These are phyloP conservation scores for Penicillium verrucosum DNA, from an alignment of 2,329 filamentous ascomycete species.

Conservation along the genomic window DNA sequence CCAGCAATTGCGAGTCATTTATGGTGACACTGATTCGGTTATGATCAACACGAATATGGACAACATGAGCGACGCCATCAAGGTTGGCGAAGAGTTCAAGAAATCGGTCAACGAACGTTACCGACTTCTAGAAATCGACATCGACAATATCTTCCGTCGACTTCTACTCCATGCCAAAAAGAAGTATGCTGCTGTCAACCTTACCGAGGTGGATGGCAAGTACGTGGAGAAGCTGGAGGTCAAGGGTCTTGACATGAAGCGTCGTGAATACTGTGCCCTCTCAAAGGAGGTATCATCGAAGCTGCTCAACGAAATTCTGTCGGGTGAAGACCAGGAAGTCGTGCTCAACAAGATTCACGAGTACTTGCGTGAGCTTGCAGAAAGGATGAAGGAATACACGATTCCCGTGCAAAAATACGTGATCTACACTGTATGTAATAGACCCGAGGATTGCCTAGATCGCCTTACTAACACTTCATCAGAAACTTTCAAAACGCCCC, in stretches of 20 bases:
- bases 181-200: constrained; percentile 96
- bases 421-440: constrained; percentile 69
- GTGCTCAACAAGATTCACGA: constrained; percentile 90
- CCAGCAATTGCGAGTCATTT: constrained; percentile 89
- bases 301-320: constrained; percentile 90
- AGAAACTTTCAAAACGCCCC: constrained; percentile 89
- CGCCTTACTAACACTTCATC: constrained; percentile 16
- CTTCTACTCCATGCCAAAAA: constrained; percentile 96
- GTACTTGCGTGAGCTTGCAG: constrained; percentile 78
- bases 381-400: constrained; percentile 77
- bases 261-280: constrained; percentile 91
- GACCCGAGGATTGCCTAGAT: background rate
- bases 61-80: constrained; percentile 83
- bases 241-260: constrained; percentile 96
- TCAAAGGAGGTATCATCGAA: constrained; percentile 92
- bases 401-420: constrained; percentile 85
- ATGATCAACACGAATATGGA: constrained; percentile 99
- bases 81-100: constrained; percentile 93
- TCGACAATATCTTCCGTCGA: constrained; percentile 93
- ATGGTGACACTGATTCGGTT: constrained; percentile 97
- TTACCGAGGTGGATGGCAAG: constrained; percentile 84
- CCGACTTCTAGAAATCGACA: constrained; percentile 90
- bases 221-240: constrained; percentile 94
- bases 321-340: constrained; percentile 84
- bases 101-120: constrained; percentile 91